These are phyloP conservation scores for Thielaviopsis populi DNA, from an alignment of 2,329 filamentous ascomycete genomes.

Conservation along the genomic window DNA sequence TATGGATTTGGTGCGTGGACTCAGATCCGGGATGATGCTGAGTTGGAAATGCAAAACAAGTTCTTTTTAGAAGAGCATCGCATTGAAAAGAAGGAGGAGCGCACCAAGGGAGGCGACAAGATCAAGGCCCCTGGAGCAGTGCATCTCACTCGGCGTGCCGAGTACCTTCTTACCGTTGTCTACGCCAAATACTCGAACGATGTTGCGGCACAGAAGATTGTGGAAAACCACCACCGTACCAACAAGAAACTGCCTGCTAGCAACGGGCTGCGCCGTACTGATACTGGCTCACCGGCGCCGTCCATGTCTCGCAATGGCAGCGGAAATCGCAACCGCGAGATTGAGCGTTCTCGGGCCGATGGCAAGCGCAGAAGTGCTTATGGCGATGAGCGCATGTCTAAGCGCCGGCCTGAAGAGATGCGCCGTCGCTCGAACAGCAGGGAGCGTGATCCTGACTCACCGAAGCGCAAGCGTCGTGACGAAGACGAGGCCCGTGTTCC, in stretches of 20 bases:
- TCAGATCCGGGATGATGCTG: conserved; percentile 79
- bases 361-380: conserved; percentile 45
- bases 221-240: conserved; percentile 89
- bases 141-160: conserved; percentile 83
- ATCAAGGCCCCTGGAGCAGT: conserved; percentile 94
- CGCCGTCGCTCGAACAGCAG: conserved; percentile 22
- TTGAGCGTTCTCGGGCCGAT: conserved; percentile 31
- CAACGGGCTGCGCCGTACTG: conserved; percentile 46
- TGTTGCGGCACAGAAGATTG: conserved; percentile 56
- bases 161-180: conserved; percentile 89
- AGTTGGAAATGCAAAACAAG: conserved; percentile 75
- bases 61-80: conserved; percentile 95
- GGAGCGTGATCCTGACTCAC: conserved; percentile 24
- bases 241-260: conserved; percentile 58
- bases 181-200: conserved; percentile 73
- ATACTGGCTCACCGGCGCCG: conserved; percentile 55
- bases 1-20: conserved; percentile 95
- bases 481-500: conserved; percentile 24
- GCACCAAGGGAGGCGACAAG: conserved; percentile 59
- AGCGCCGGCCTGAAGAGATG: conserved; percentile 35
- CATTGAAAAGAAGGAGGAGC: conserved; percentile 94
- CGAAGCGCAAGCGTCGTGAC: conserved; percentile 18
- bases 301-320: conserved; percentile 32
- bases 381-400: conserved; percentile 30
- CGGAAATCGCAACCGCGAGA: conserved; percentile 35